Base-by-base conservation (phyloP, 768 basidiomycete species). In the Inosperma sp. region DNA sequence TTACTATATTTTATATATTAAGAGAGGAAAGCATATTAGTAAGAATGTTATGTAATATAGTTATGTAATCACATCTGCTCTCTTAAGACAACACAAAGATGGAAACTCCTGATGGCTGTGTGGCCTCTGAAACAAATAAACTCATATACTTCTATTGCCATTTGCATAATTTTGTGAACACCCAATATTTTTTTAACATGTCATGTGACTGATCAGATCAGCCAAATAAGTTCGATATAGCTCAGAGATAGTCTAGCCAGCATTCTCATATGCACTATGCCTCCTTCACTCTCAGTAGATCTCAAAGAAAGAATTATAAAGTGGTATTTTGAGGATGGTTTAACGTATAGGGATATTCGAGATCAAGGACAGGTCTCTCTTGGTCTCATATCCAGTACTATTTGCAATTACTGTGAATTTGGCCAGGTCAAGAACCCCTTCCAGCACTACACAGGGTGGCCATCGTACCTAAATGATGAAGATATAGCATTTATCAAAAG, bases 401-500 rank as follows among this genome's bases (percentile, higher is more conserved):
- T 55, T 31, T 16, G 16, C 7, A 51, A 55, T 41, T 55, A 31
- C 30, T 21, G 46, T 4, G 40, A 56, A 6, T 52, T 29, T 47
- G 49, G 54, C 14, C 35, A 31, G 25, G 48, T 45, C 23, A 35
- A n/a, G 7, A 49, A 49, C 22, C 48, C 48, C 10, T 30, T 49
- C 31, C 23, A 13, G 12, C 37, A 17, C 30, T 19, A 23, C 19
- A 47, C 46, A 22, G 46, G 46, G 16, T n/a, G 50, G 26, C 49
- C 34, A 12, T 39, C 33, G 5, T 22, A 23, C 31, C 16, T 56
- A 17, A 30, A 40, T 9, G 34, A 48, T 8, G 35, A 39, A 0
- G 62, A 68, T 41, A 26, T 66, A 3, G 35, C 52, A n/a, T 68
- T 58, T 34, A 42, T 68, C 14, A 9, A 41, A 1, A 30, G 56